A percentile compares a stretch with the other conserved stretches of the same genome.
Conservation (phyloP, 2,329 filamentous ascomycete species). For the Trichoderma cornu-damae region DNA sequence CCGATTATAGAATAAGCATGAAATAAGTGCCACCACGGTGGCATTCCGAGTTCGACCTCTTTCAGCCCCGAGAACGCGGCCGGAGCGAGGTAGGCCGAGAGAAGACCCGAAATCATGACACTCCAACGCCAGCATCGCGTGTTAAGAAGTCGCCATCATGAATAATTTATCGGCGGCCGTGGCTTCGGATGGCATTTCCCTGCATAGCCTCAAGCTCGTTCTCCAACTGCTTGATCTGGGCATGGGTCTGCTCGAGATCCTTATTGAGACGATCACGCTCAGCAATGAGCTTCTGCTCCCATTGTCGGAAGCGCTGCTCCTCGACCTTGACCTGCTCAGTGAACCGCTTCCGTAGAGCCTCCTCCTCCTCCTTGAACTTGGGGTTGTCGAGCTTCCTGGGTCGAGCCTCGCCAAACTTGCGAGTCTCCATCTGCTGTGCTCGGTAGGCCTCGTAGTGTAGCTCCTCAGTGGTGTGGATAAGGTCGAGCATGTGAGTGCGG, state of each 20-base stretch:
- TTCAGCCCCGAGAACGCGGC: slow-evolving; percentile 35
- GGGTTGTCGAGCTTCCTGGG: slow-evolving; percentile 98
- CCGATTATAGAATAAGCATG: slow-evolving; percentile 31
- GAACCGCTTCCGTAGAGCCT: slow-evolving; percentile 96
- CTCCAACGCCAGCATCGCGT: slow-evolving; percentile 29
- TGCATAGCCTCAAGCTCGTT: slow-evolving; percentile 90
- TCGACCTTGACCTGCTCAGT: slow-evolving; percentile 99
- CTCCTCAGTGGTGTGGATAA: slow-evolving; percentile 99
- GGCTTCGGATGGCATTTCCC: slow-evolving; percentile 81
- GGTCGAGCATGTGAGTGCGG: slow-evolving; percentile 98
- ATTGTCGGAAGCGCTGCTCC: slow-evolving; percentile 97
- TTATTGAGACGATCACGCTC: slow-evolving; percentile 99
- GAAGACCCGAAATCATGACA: slow-evolving; percentile 23
- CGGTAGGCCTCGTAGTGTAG: slow-evolving; percentile 99
- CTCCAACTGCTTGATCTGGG: slow-evolving; percentile 87
- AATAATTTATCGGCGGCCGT: slow-evolving; percentile 74
- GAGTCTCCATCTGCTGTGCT: slow-evolving; percentile 98
- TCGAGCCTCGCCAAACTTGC: slow-evolving; percentile 97
- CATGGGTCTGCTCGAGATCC: slow-evolving; percentile 96
- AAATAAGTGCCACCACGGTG: slow-evolving; percentile 26
- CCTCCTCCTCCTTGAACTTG: slow-evolving; percentile 99
- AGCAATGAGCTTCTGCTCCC: slow-evolving; percentile 99
- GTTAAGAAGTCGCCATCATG: slow-evolving; percentile 14
- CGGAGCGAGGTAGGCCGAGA: slow-evolving; percentile 23
- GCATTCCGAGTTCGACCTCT: slow-evolving; percentile 31